Conservation (phyloP, 306 rosid species). For the Malus domestica region ASM211411v1 NC_041791.1:37323001-37323500, state of each 20-base stretch:
- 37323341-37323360: conserved; percentile 50
- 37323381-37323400: conserved; percentile 62
- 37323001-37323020: too few species aligned
- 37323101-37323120: not conserved
- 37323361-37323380: conserved; percentile 58
- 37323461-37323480: conserved; percentile 65
- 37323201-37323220: conserved; percentile 41
- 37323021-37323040: too few species aligned
- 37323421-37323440: conserved; percentile 91
- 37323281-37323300: conserved; percentile 43
- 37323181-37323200: conserved; percentile 57
- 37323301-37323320: conserved; percentile 45
- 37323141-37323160: not conserved
- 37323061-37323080: too few species aligned
- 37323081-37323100: too few species aligned
- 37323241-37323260: conserved; percentile 52
- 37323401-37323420: conserved; percentile 70
- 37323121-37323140: not conserved
- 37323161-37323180: not conserved
- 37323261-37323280: conserved; percentile 60
- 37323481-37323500: conserved; percentile 48
- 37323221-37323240: conserved; percentile 33
- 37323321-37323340: conserved; percentile 51
- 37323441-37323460: conserved; percentile 72
- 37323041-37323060: too few species aligned